Conservation (phyloP, 805 yeast genomes). For the Starmerella bombicola region DNA sequence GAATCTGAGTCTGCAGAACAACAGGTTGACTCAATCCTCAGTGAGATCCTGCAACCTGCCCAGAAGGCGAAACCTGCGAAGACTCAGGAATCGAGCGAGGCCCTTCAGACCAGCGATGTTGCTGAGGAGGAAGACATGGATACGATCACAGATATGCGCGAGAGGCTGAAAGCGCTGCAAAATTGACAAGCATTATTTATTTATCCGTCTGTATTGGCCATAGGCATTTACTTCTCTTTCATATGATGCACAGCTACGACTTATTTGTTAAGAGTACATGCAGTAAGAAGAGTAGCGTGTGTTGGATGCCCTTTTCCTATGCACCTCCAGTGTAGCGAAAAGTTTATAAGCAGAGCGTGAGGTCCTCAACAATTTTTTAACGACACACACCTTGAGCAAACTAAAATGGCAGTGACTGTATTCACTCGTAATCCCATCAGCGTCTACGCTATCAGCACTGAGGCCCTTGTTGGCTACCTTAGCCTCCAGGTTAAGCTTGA, state of each 20-base stretch:
- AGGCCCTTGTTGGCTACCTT: constrained; percentile 18
- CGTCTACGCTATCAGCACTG: constrained; percentile 16
- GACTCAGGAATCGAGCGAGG: constrained; percentile 5
- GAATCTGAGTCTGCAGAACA: constrained; percentile 28
- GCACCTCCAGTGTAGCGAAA: no score
- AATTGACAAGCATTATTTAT: no score
- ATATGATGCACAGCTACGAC: no score
- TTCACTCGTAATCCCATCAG: constrained; percentile 17
- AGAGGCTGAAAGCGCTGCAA: constrained; percentile 74
- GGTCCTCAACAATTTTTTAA: no score
- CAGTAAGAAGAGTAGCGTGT: no score
- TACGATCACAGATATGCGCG: constrained; percentile 75
- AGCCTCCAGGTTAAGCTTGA: constrained; percentile 18
- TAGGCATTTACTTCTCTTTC: no score
- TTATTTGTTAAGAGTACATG: no score
- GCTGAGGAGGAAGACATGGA: constrained; percentile 59
- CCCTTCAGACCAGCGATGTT: constrained; percentile 12
- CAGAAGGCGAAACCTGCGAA: constrained; percentile 3
- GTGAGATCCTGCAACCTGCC: constrained; percentile 31
- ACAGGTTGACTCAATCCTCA: constrained; percentile 30
- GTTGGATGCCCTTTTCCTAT: no score
- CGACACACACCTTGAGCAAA: no score
- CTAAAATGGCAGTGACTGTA: constrained; percentile 18
- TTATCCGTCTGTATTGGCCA: no score
- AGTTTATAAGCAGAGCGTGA: no score